Base-by-base conservation (phyloP, 768 basidiomycete genomes). In the Lactarius hatsudake region DNA sequence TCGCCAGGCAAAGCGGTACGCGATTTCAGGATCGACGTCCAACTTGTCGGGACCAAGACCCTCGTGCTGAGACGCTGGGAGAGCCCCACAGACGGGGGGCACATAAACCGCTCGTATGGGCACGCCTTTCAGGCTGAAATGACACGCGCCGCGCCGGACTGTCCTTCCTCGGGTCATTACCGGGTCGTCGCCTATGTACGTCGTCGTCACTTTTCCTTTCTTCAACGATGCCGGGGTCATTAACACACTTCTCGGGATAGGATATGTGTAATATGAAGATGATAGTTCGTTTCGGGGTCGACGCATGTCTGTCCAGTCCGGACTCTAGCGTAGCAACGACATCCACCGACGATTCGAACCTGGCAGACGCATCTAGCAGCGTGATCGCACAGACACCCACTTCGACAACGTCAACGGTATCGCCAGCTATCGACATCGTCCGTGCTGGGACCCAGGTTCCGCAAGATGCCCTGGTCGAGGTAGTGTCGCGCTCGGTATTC, bases 11-110 rank as follows among this genome's bases (percentile, higher is more conserved):
- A 75, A 30, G 76, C 75, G 13, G 67, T 72, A 26, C 72, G 76
- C 12, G 82, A 84, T 62, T 93, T 92, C 72, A 79, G 91, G 23
- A 89, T 93, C 68, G 89, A 93, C 64, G 67, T 86, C 6, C 85
- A 92, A 73, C 78, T 90, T 23, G 82, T 80, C 0, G 88, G 89
- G 0, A 71, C 71, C 18, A 79, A 78, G 63, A 91, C 90, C 0
- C 77, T 89, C 20, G 71, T 93, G 30, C 76, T 91, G 71, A 86
- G 84, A 62, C 78, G 90, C 1, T 78, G 77, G 88, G 87, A 83
- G 82, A 82, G 66, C 74, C 76, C 67, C 65, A 75, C 13, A 72
- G 64, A 61, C 5, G 70, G 76, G 36, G 30, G 68, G 15, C 63
- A 61, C 0, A 71, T 62, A 8, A 68, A 81, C 18, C 80, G 79